phyloP scores from a whole-genome alignment of 2,329 filamentous ascomycete species.

The Ophiosphaerella korrae region DNA sequence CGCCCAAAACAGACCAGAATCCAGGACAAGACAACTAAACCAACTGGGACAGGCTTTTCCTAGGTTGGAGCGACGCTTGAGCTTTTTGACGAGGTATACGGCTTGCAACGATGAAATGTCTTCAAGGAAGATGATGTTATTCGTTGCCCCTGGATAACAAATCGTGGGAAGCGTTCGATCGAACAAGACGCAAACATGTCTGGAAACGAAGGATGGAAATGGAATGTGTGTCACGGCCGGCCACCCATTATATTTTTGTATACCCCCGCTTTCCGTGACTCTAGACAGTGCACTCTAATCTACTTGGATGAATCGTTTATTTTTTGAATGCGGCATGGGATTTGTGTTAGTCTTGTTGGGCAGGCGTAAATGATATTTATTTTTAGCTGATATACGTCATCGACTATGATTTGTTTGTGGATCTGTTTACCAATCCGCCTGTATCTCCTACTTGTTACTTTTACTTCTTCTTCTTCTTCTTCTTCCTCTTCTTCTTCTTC shows the following conservation, averaged over 20 bases:
- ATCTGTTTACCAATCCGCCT: neutral
- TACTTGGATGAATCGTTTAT: neutral
- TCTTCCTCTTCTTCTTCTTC: neutral
- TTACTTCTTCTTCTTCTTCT: neutral
- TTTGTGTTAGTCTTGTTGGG: neutral
- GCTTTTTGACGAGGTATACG: too few species aligned
- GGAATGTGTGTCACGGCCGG: too few species aligned
- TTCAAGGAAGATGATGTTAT: too few species aligned
- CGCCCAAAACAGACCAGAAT: slow-evolving; percentile 22
- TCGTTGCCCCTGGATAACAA: too few species aligned
- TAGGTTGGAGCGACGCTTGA: neutral
- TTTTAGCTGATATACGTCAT: too few species aligned
- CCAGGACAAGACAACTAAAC: slow-evolving; percentile 19
- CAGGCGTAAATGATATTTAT: neutral
- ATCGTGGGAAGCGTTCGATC: neutral
- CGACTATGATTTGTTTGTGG: neutral
- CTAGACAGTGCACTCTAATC: neutral
- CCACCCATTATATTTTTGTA: too few species aligned
- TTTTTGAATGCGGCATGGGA: too few species aligned
- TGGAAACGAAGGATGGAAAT: too few species aligned
- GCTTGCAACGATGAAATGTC: too few species aligned
- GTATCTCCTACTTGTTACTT: neutral
- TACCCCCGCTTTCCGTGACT: too few species aligned
- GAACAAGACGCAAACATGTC: neutral
- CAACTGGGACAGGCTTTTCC: neutral